Evolutionary conservation across 2,329 filamentous ascomycete species (phyloP), one percentile per base, ranked within the genome.

Genomic region (Blastomyces percursus): DNA sequence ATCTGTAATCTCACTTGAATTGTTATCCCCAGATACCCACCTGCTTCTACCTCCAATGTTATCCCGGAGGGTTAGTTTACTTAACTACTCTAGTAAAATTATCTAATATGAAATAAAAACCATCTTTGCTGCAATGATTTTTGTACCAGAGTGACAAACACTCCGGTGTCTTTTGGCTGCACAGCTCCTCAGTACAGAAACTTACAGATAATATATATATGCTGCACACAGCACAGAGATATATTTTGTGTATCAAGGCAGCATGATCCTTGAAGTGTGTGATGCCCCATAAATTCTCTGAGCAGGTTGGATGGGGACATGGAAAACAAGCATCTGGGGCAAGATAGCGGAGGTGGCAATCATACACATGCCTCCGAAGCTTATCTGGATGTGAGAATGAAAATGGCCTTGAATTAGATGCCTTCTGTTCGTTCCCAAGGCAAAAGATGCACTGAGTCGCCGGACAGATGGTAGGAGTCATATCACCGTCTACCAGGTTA

Each of bases 241-340:
- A 58, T 8, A 44, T 14, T 5, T 58, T 58, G 55, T 58, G 55
- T 42, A 58, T 40, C 32, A 44, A 2, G 1, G 30, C 32, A 42
- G 55, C 58, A 50, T 60, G 58, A 5, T 50, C 58, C 40, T 60
- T 50, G 58, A 60, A 60, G 32, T 60, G 24, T 60, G 11, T 46
- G 24, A 19, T 27, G 40, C 46, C 46, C 27, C 27, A 30, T 30
- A 60, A 4, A 14, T 32, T 50, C 40, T 60, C 46, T 38, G 46
- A 50, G 40, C 58, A 60, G 8, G 58, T 7, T 6, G 58, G 46
- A 50, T 60, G 58, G 16, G 42, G 46, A 44, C 58, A 60, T 30
- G 27, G 27, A 27, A 60, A 50, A 38, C 12, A 50, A 48, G 58
- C 58, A 50, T 60, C 40, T 48, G 40, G 7, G 58, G 27, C 32